Conservation (phyloP, 768 basidiomycete species). For the Neoboletus subvelutipes region DNA sequence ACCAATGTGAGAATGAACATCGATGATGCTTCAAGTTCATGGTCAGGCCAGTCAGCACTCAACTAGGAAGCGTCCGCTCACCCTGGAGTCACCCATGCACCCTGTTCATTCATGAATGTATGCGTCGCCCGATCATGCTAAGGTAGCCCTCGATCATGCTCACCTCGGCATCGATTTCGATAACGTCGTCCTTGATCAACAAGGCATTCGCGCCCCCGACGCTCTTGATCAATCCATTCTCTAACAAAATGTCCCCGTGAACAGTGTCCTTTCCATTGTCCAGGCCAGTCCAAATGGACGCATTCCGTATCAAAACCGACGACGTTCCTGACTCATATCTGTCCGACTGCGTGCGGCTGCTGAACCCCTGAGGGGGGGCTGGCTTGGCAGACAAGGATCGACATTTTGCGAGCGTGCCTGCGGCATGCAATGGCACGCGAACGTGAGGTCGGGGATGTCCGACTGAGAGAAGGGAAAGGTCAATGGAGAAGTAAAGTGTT, state of each 20-base stretch:
- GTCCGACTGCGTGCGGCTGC: constrained; percentile 51
- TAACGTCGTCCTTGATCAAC: constrained; percentile 17
- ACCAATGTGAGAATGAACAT: constrained; percentile 59
- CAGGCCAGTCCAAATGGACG: constrained; percentile 76
- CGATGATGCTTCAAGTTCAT: constrained; percentile 40
- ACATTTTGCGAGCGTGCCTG: constrained; percentile 45
- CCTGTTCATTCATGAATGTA: constrained; percentile 30
- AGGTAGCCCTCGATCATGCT: background rate
- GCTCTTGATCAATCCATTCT: constrained; percentile 59
- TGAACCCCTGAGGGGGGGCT: constrained; percentile 46
- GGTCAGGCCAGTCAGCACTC: background rate
- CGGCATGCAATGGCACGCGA: constrained; percentile 21
- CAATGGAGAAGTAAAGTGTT: constrained; percentile 15
- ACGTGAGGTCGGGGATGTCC: background rate
- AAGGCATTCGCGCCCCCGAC: constrained; percentile 39
- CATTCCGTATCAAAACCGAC: constrained; percentile 61
- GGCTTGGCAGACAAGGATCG: constrained; percentile 41
- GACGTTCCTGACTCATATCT: constrained; percentile 54
- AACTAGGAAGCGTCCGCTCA: constrained; percentile 4
- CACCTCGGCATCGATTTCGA: constrained; percentile 44
- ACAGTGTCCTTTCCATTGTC: constrained; percentile 55
- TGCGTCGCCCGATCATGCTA: background rate
- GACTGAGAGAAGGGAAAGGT: constrained; percentile 5
- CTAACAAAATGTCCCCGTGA: constrained; percentile 59
- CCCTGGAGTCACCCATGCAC: constrained; percentile 67